Conservation (phyloP, 257 asterid genomes). For the Gentiana macrophylla region DNA sequence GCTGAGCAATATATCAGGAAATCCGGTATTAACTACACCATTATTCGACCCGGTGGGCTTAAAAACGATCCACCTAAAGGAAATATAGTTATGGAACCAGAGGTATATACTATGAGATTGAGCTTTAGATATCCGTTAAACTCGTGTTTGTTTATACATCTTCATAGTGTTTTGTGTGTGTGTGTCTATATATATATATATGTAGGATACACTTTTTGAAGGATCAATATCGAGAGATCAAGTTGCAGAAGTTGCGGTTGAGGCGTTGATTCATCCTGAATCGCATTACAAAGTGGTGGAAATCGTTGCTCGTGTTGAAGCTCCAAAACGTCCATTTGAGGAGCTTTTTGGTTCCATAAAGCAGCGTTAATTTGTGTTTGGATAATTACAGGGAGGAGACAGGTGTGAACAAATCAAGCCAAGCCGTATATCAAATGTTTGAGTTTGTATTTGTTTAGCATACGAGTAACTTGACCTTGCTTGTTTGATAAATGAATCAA, state of each 20-base stretch:
- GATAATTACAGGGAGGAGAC: not conserved
- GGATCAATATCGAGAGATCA: slow-evolving; percentile 92
- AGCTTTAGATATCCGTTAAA: not conserved
- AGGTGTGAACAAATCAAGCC: too few relatives aligned
- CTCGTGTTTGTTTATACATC: not conserved
- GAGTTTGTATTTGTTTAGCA: too few relatives aligned
- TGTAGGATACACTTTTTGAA: slow-evolving; percentile 68
- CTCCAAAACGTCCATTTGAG: slow-evolving; percentile 60
- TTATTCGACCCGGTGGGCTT: slow-evolving; percentile 88
- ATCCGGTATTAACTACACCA: slow-evolving; percentile 94
- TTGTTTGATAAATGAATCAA: too few relatives aligned
- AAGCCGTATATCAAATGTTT: too few relatives aligned
- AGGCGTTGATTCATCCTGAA: slow-evolving; percentile 66
- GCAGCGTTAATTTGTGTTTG: slow-evolving; percentile 28
- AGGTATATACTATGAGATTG: slow-evolving; percentile 30
- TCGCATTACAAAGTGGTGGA: slow-evolving; percentile 80
- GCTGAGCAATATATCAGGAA: slow-evolving; percentile 75
- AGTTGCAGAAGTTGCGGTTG: slow-evolving; percentile 89
- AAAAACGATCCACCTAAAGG: slow-evolving; percentile 79
- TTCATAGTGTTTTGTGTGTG: not conserved
- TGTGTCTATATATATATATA: too few relatives aligned
- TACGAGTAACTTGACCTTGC: too few relatives aligned
- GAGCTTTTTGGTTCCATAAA: slow-evolving; percentile 69
- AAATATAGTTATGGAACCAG: slow-evolving; percentile 84
- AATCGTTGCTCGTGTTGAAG: slow-evolving; percentile 69